phyloP scores from a whole-genome alignment of 345 rosid genomes.

The Linum lewisii region DNA sequence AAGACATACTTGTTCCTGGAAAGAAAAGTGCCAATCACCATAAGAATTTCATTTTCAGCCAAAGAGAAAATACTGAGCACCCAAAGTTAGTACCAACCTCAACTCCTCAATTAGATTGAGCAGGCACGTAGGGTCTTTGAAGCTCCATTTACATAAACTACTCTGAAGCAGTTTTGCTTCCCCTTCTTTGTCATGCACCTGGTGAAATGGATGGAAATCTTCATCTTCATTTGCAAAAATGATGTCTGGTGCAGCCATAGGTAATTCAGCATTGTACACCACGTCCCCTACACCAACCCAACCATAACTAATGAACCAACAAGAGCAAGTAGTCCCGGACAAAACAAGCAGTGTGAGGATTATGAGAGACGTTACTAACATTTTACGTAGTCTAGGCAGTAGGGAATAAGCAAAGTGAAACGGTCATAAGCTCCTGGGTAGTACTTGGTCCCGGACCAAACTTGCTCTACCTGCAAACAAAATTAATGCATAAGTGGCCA shows the following conservation, averaged over 20 bases:
- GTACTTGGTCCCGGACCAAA: slow-evolving; percentile 66
- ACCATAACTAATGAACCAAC: not conserved
- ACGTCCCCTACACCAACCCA: slow-evolving; percentile 60
- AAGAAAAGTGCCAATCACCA: not conserved
- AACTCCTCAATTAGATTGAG: slow-evolving; percentile 56
- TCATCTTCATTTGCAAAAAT: slow-evolving; percentile 78
- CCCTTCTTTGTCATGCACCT: slow-evolving; percentile 22
- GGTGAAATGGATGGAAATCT: slow-evolving; percentile 48
- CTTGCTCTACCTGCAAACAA: slow-evolving; percentile 65
- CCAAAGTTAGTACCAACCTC: slow-evolving; percentile 32
- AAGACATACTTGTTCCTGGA: slow-evolving; percentile 53
- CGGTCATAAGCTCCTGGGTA: slow-evolving; percentile 56
- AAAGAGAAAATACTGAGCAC: not conserved
- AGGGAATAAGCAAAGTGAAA: slow-evolving; percentile 79
- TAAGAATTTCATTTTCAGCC: not conserved
- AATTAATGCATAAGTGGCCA: not conserved
- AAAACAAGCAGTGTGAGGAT: not conserved
- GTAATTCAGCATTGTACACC: slow-evolving; percentile 69
- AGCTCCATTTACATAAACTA: slow-evolving; percentile 55
- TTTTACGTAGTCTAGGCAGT: slow-evolving; percentile 68
- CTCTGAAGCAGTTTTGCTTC: slow-evolving; percentile 19
- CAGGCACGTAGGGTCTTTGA: slow-evolving; percentile 54
- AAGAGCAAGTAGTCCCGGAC: not conserved
- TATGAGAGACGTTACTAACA: slow-evolving; percentile 34
- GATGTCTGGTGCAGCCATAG: slow-evolving; percentile 68